Conservation (phyloP, 164 flowering plant genomes). For the Aristolochia contorta region DNA sequence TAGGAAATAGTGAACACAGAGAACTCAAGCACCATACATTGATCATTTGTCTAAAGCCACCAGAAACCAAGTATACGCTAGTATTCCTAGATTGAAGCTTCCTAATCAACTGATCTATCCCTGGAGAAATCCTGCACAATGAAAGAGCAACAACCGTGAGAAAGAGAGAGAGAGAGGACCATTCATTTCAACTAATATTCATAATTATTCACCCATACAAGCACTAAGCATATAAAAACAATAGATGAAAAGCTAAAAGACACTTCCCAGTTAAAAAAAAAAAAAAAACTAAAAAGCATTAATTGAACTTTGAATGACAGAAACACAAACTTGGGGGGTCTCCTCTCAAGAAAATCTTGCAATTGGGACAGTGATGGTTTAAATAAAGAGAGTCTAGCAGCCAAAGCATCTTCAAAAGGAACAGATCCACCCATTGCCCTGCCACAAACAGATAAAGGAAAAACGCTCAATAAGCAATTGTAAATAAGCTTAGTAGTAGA, state of each 20-base stretch:
- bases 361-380: constrained; percentile 75
- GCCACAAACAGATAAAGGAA: constrained; percentile 5
- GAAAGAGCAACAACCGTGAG: constrained; percentile 5
- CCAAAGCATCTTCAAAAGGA: constrained; percentile 91
- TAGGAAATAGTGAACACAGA: background rate
- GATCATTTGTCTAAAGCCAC: constrained; percentile 99
- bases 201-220: too few species aligned
- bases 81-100: constrained; percentile 56
- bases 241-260: too few species aligned
- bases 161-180: too few species aligned
- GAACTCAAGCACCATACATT: constrained; percentile 36
- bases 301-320: too few species aligned
- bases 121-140: constrained; percentile 71
- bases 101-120: constrained; percentile 65
- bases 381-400: constrained; percentile 81
- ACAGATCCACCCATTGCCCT: constrained; percentile 99
- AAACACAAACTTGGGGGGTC: constrained; percentile 65
- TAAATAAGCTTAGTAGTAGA: too few species aligned
- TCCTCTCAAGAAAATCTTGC: constrained; percentile 70
- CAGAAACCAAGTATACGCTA: constrained; percentile 74
- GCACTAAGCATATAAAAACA: too few species aligned
- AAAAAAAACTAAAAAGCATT: too few species aligned
- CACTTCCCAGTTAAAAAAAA: too few species aligned
- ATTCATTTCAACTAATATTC: too few species aligned
- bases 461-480: background rate